phyloP scores from a whole-genome alignment of 176 grass and related monocot genomes.

The Thinopyrum elongatum region DNA sequence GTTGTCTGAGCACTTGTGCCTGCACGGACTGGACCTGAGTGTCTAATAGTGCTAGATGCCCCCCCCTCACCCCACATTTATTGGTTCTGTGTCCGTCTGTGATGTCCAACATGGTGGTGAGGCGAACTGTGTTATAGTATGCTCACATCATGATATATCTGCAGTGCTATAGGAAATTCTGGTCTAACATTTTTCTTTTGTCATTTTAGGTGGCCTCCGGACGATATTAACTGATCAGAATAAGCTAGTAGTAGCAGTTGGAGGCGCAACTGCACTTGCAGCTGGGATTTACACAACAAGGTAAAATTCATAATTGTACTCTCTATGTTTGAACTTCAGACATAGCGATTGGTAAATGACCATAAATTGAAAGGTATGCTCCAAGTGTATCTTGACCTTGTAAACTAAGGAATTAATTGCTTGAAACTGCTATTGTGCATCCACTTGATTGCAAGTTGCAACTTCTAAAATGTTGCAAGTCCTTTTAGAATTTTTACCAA shows the following conservation, averaged over 20 bases:
- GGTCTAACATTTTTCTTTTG: conserved; percentile 2
- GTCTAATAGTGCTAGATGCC: background rate
- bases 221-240: conserved; percentile 95
- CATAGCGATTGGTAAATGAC: background rate
- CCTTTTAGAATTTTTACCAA: background rate
- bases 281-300: conserved; percentile 83
- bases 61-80: background rate
- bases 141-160: conserved; percentile 19
- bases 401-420: background rate
- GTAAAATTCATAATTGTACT: conserved; percentile 39
- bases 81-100: background rate
- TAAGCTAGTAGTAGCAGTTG: conserved; percentile 86
- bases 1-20: background rate
- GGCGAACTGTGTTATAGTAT: conserved; percentile 15
- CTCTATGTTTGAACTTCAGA: conserved; percentile 6
- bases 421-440: background rate
- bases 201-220: conserved; percentile 65
- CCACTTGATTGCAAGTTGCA: conserved; percentile 16
- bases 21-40: background rate
- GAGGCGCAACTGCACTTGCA: conserved; percentile 84
- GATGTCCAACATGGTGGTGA: background rate
- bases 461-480: background rate
- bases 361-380: background rate
- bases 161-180: background rate
- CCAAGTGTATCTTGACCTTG: background rate